Evolutionary conservation across 75 land plant genomes (phyloP).

Genomic region (Pinus albicaulis): DNA sequence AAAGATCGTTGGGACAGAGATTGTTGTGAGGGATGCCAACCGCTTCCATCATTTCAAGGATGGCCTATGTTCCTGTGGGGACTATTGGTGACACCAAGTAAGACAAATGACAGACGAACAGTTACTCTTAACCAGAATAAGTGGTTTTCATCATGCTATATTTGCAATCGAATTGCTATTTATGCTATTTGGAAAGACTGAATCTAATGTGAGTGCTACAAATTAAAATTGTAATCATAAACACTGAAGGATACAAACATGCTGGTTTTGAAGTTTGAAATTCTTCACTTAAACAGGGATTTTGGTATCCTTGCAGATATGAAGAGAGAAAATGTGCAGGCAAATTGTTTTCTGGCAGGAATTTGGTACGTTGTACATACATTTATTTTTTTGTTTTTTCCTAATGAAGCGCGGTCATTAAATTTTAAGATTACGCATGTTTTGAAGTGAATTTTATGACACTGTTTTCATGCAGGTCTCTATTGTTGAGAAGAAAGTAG

Average conservation of each 20-base stretch:
- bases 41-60: background rate
- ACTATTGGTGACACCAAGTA: background rate
- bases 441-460: slow-evolving; percentile 63
- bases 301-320: slow-evolving; percentile 65
- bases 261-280: slow-evolving; percentile 31
- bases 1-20: background rate
- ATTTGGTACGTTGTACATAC: slow-evolving; percentile 60
- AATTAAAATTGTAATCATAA: slow-evolving; percentile 55
- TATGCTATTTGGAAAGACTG: slow-evolving; percentile 53
- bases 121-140: slow-evolving; percentile 38
- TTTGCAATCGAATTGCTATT: slow-evolving; percentile 52
- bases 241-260: slow-evolving; percentile 61
- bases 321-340: slow-evolving; percentile 29
- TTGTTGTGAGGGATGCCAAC: background rate
- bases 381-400: slow-evolving; percentile 17
- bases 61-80: background rate
- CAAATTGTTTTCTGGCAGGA: slow-evolving; percentile 58
- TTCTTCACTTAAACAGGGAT: slow-evolving; percentile 69
- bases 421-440: slow-evolving; percentile 49
- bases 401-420: slow-evolving; percentile 15
- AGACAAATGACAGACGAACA: background rate
- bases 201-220: slow-evolving; percentile 47
- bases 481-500: slow-evolving; percentile 32
- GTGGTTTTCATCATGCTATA: slow-evolving; percentile 72
- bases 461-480: slow-evolving; percentile 71